Conservation (phyloP, 208 protist species). For the Trypanosoma avium region DNA sequence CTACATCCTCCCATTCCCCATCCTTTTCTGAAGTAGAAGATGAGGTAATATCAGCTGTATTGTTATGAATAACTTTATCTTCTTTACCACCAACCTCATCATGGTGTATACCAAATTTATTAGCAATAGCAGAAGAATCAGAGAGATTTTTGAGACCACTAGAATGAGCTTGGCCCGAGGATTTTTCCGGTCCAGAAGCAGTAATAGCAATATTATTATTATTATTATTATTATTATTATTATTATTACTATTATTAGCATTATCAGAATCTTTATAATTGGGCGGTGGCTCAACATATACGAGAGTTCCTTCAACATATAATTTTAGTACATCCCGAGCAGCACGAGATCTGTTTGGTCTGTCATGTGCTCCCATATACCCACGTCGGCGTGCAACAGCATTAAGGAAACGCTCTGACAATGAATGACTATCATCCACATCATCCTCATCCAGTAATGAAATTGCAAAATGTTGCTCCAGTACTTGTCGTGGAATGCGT, state of each 20-base stretch:
- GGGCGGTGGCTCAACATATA: slow-evolving; percentile 86
- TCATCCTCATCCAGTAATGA: slow-evolving; percentile 63
- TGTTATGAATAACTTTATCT: too few relatives aligned
- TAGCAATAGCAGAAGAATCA: too few relatives aligned
- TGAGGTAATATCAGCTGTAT: neutral
- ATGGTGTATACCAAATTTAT: too few relatives aligned
- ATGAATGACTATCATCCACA: slow-evolving; percentile 61
- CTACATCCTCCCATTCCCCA: slow-evolving; percentile 43
- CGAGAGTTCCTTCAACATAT: slow-evolving; percentile 86
- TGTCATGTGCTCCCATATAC: slow-evolving; percentile 95
- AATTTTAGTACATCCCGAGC: slow-evolving; percentile 96
- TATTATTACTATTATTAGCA: slow-evolving; percentile 28
- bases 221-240: neutral
- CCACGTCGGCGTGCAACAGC: slow-evolving; percentile 79
- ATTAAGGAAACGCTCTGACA: slow-evolving; percentile 79
- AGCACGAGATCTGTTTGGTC: slow-evolving; percentile 89
- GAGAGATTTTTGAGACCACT: too few relatives aligned
- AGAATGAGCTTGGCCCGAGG: too few relatives aligned
- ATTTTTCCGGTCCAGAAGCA: neutral
- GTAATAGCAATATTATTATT: slow-evolving; percentile 5
- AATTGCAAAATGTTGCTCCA: slow-evolving; percentile 68
- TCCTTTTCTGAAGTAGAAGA: too few relatives aligned
- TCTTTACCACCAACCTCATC: too few relatives aligned
- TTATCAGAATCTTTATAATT: slow-evolving; percentile 40
- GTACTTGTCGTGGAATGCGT: slow-evolving; percentile 53